Evolutionary conservation across 768 basidiomycete species (phyloP), one percentile per base, ranked within the genome.

Genomic region (Leccinum subtestaceum): DNA sequence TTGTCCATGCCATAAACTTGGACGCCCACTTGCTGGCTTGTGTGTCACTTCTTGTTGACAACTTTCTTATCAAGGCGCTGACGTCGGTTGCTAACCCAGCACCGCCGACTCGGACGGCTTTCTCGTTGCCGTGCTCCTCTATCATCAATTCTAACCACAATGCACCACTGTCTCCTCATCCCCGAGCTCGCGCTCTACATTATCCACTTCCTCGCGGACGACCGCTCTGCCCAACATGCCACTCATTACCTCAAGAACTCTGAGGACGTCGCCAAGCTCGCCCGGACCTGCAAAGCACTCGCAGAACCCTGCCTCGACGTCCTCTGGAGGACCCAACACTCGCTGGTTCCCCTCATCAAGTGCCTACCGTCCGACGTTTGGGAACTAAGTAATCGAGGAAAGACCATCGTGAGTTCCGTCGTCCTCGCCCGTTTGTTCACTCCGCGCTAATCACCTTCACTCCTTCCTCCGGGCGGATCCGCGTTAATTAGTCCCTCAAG

Each of bases 161-260:
- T 74, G 72, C 72, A 73, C 31, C 61, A n/a, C 3, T 72, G 69
- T 61, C 58, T 73, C n/a, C 64, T 68, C 45, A 62, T 73, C 34
- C 61, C 65, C 12, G 73, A 73, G 51, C 68, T 73, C 27, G 29
- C 59, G 0, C 58, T 66, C 32, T 63, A 48, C 36, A 73, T 73
- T 23, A 59, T 73, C 34, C 59, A 62, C 47, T 55, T 66, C 32
- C 57, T 73, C 21, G 67, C 64, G 2, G 63, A 67, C 3, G 69
- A 69, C 63, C 53, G 60, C 19, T 59, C 62, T 0, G 53, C 48
- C 6, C 58, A 60, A 57, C 55, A 64, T 27, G 62, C 62, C 40
- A 62, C 58, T 25, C 62, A 56, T 43, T 68, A 61, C 45, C 61
- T 64, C 29, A 61, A 40, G 32, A 69, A 71, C 46, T 50, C 62